A percentile compares a stretch with the other conserved stretches of the same genome.
These are phyloP conservation scores for Leccinum boreale DNA, from an alignment of 768 basidiomycete species.

Conservation along the genomic window DNA sequence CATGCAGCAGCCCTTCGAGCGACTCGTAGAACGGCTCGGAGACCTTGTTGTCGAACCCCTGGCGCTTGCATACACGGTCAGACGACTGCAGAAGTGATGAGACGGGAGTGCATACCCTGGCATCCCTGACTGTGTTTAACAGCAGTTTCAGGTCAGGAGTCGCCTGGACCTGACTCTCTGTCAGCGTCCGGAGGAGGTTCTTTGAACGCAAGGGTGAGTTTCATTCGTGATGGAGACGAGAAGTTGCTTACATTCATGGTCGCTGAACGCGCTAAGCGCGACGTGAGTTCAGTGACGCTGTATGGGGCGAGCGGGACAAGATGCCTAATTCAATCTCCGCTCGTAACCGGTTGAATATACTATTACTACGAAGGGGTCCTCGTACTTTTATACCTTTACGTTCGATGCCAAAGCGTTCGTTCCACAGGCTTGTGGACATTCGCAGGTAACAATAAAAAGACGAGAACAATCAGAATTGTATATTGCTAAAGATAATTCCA, in stretches of 20 bases:
- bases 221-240: neutral
- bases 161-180: conserved; percentile 68
- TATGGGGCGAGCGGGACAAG: conserved; percentile 32
- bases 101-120: conserved; percentile 60
- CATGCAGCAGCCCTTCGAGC: conserved; percentile 81
- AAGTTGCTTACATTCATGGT: conserved; percentile 23
- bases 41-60: conserved; percentile 61
- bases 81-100: conserved; percentile 4
- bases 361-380: neutral
- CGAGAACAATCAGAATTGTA: no score
- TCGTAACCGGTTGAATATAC: conserved; percentile 7
- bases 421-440: no score
- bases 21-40: conserved; percentile 93
- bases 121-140: conserved; percentile 81
- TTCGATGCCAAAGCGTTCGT: neutral
- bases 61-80: conserved; percentile 36
- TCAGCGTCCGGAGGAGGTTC: conserved; percentile 89
- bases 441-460: no score
- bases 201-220: conserved; percentile 28
- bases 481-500: no score
- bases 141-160: conserved; percentile 75
- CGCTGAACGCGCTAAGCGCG: conserved; percentile 28
- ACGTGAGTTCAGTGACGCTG: conserved; percentile 27
- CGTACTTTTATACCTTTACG: neutral
- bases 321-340: conserved; percentile 29